Conservation (phyloP, 2,329 filamentous ascomycete species). For the Monosporascus sp. region DNA sequence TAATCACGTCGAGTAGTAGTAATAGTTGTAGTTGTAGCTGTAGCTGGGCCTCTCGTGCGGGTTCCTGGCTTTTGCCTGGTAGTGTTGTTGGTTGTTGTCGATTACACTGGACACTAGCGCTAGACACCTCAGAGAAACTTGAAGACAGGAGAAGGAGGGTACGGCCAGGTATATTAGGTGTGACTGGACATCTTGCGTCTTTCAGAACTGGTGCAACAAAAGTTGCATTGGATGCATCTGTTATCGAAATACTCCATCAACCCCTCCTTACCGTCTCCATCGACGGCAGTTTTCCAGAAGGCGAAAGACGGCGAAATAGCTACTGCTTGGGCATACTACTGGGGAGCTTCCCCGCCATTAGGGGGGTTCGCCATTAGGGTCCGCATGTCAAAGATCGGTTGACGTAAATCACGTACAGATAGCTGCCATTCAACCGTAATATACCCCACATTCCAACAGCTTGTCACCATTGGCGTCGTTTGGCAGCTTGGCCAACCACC, state of each 20-base stretch:
- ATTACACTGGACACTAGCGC: too few relatives aligned
- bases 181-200: too few relatives aligned
- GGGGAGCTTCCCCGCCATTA: not conserved
- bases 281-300: not conserved
- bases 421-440: not conserved
- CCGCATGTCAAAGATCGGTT: not conserved
- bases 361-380: not conserved
- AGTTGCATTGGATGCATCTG: not conserved
- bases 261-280: not conserved
- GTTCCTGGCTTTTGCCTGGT: not conserved
- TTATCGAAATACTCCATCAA: not conserved
- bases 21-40: not conserved
- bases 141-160: too few relatives aligned
- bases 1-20: not conserved
- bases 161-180: too few relatives aligned
- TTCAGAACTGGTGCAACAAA: too few relatives aligned
- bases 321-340: not conserved
- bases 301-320: not conserved
- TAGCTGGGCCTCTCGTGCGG: not conserved
- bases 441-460: not conserved
- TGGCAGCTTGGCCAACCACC: not conserved
- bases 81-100: too few relatives aligned
- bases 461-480: not conserved
- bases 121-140: too few relatives aligned
- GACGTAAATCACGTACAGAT: not conserved